A percentile compares a stretch with the other conserved stretches of the same genome.
phyloP scores from a whole-genome alignment of 202 grass and related monocot species.

The Schoenoplectus tabernaemontani region DNA sequence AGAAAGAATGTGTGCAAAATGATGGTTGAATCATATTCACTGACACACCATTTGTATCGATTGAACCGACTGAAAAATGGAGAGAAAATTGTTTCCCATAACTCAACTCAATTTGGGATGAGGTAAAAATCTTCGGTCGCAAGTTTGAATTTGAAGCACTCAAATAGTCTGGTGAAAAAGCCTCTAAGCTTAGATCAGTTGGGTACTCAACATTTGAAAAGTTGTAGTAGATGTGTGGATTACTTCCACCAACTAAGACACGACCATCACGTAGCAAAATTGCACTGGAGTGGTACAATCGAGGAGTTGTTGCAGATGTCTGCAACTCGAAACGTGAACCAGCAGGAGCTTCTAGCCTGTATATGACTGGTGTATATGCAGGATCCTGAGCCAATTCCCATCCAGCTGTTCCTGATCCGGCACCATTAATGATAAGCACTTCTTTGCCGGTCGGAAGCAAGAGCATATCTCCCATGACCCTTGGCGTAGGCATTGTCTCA shows the following conservation, averaged over 20 bases:
- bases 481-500: conserved; percentile 69
- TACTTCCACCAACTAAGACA: conserved; percentile 74
- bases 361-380: conserved; percentile 37
- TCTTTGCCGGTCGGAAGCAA: conserved; percentile 60
- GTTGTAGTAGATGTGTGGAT: conserved; percentile 74
- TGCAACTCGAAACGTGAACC: conserved; percentile 50
- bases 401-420: conserved; percentile 51
- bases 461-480: conserved; percentile 94
- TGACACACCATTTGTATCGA: background rate
- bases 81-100: conserved; percentile 34
- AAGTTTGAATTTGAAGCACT: conserved; percentile 28
- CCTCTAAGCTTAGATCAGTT: conserved; percentile 79
- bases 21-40: conserved; percentile 61
- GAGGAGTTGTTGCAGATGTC: conserved; percentile 26
- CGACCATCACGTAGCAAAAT: conserved; percentile 70
- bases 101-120: conserved; percentile 9
- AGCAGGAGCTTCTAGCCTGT: conserved; percentile 27
- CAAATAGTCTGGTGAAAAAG: conserved; percentile 69
- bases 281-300: conserved; percentile 72
- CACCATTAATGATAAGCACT: conserved; percentile 71
- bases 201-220: conserved; percentile 62
- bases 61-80: conserved; percentile 26
- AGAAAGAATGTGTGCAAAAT: conserved; percentile 83
- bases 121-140: conserved; percentile 34
- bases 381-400: conserved; percentile 52